A percentile compares a stretch with the other conserved stretches of the same genome.
Evolutionary conservation across 805 yeast species (phyloP).

Genomic region (Priceomyces melissophilus): DNA sequence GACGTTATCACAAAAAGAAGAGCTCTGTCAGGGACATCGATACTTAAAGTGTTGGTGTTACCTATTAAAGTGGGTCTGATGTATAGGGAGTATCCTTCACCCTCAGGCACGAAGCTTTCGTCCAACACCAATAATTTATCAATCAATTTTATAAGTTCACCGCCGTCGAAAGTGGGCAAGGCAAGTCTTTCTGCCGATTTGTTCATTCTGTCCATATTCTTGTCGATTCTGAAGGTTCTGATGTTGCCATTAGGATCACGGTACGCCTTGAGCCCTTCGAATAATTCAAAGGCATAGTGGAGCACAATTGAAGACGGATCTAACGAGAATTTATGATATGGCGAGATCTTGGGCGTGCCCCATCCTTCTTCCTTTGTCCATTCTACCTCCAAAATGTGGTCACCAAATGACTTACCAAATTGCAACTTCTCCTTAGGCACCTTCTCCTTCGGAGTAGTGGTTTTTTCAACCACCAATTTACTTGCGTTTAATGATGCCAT

Average conservation of each 20-base stretch:
- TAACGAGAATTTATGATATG: constrained; percentile 69
- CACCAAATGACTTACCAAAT: constrained; percentile 61
- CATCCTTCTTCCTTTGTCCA: constrained; percentile 81
- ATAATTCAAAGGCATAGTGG: constrained; percentile 92
- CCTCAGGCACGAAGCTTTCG: constrained; percentile 73
- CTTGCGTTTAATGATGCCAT: constrained; percentile 30
- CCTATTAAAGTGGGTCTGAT: constrained; percentile 95
- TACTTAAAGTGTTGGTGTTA: constrained; percentile 85
- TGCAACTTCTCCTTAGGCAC: constrained; percentile 38
- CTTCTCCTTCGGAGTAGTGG: constrained; percentile 33
- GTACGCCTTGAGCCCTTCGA: constrained; percentile 96
- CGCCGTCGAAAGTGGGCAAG: constrained; percentile 80
- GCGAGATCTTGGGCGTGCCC: constrained; percentile 81
- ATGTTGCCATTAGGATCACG: constrained; percentile 56
- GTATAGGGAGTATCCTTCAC: constrained; percentile 87
- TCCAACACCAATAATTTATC: constrained; percentile 75
- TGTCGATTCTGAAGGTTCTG: constrained; percentile 86
- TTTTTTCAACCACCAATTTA: constrained; percentile 33
- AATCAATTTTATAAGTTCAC: constrained; percentile 70
- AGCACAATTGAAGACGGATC: constrained; percentile 91
- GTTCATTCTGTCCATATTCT: constrained; percentile 90
- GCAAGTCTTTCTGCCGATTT: constrained; percentile 84
- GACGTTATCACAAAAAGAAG: constrained; percentile 83
- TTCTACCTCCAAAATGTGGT: constrained; percentile 83
- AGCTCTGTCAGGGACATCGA: constrained; percentile 76